These are phyloP conservation scores for Anastatica hierochuntica DNA, from an alignment of 345 rosid genomes.

Conservation along the genomic window DNA sequence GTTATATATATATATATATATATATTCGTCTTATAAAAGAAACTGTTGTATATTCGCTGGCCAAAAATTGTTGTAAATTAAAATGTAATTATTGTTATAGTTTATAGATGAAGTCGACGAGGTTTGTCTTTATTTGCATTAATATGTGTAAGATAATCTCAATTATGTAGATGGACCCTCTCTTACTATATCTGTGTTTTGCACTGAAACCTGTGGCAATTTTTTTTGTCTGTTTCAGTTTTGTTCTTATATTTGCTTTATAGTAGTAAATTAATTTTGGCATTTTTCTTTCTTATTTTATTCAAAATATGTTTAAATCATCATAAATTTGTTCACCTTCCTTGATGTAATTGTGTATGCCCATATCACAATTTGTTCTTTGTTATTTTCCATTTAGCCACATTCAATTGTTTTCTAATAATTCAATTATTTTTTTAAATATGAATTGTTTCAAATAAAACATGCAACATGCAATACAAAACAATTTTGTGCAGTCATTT, in stretches of 20 bases:
- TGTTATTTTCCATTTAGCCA: conserved; percentile 24
- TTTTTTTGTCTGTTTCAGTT: conserved; percentile 22
- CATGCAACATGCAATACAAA: conserved; percentile 12
- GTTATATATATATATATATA: no score
- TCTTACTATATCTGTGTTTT: conserved; percentile 21
- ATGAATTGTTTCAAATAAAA: not conserved
- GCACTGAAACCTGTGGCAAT: conserved; percentile 23
- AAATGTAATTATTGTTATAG: not conserved
- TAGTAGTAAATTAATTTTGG: conserved; percentile 2
- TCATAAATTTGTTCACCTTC: not conserved
- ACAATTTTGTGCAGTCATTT: not conserved
- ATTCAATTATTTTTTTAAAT: not conserved
- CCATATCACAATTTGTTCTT: conserved; percentile 20
- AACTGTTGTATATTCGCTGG: not conserved
- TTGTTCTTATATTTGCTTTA: conserved; percentile 18
- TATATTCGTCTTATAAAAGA: no score
- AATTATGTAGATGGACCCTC: conserved; percentile 18
- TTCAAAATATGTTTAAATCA: not conserved
- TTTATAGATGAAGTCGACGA: not conserved
- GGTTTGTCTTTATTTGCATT: conserved; percentile 22
- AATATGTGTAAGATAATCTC: conserved; percentile 13
- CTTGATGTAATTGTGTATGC: conserved; percentile 2
- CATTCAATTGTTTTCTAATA: conserved; percentile 22
- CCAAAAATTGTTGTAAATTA: not conserved
- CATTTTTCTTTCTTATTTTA: not conserved